phyloP scores from a whole-genome alignment of 768 basidiomycete genomes.

The Boletus vinaceobasis region DNA sequence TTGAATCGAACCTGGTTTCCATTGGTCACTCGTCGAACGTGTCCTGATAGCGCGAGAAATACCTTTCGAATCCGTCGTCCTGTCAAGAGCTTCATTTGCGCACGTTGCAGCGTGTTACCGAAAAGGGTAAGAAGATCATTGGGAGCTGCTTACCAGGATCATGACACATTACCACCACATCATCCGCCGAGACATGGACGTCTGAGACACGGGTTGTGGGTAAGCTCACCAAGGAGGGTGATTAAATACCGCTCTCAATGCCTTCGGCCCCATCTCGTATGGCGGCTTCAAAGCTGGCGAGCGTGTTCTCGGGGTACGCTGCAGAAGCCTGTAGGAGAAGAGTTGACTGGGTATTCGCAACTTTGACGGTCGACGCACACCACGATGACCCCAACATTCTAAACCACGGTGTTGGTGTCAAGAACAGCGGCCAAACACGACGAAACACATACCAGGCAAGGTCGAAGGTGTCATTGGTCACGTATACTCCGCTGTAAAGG shows the following conservation, averaged over 20 bases:
- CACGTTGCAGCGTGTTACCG: slow-evolving; percentile 23
- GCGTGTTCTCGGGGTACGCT: slow-evolving; percentile 88
- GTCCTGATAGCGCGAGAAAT: slow-evolving; percentile 2
- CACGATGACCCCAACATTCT: slow-evolving; percentile 84
- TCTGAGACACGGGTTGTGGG: slow-evolving; percentile 68
- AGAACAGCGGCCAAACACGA: neutral
- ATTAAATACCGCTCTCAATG: slow-evolving; percentile 91
- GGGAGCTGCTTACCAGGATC: slow-evolving; percentile 63
- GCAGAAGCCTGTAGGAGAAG: slow-evolving; percentile 68
- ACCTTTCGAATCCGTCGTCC: slow-evolving; percentile 83
- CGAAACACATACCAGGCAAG: slow-evolving; percentile 27
- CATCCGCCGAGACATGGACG: slow-evolving; percentile 90
- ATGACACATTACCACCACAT: slow-evolving; percentile 92
- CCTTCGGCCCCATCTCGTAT: slow-evolving; percentile 94
- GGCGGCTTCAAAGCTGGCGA: slow-evolving; percentile 92
- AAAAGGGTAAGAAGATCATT: slow-evolving; percentile 22
- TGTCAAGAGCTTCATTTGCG: slow-evolving; percentile 50
- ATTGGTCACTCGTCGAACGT: slow-evolving; percentile 29
- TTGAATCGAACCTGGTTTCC: slow-evolving; percentile 56
- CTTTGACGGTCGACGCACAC: slow-evolving; percentile 44
- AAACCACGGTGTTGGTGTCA: neutral
- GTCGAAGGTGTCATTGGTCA: slow-evolving; percentile 19
- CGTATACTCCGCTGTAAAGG: slow-evolving; percentile 2
- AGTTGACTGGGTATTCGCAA: neutral
- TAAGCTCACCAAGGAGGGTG: slow-evolving; percentile 32